phyloP scores from a whole-genome alignment of 768 basidiomycete genomes.

The Amanita rimosa region DNA sequence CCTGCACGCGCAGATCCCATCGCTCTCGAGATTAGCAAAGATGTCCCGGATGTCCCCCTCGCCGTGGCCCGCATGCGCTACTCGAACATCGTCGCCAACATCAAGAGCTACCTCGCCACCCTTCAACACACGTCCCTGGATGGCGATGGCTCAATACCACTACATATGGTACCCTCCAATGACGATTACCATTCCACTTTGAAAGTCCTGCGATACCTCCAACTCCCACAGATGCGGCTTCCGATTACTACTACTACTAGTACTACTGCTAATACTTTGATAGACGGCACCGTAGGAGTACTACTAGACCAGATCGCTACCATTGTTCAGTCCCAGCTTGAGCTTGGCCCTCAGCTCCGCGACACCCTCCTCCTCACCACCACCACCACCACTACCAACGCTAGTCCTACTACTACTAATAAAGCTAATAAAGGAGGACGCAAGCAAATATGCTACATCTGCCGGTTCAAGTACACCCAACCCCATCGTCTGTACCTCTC shows the following conservation, averaged over 20 bases:
- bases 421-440: too few species aligned
- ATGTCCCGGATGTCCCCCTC: constrained; percentile 11
- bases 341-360: constrained; percentile 10
- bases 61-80: constrained; percentile 14
- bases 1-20: constrained; percentile 12
- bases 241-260: too few species aligned
- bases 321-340: constrained; percentile 12
- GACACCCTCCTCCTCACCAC: neutral
- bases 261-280: too few species aligned
- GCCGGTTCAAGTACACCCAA: constrained; percentile 11
- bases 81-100: constrained; percentile 12
- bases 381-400: neutral
- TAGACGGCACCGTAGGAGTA: too few species aligned
- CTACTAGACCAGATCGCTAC: constrained; percentile 12
- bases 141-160: constrained; percentile 9
- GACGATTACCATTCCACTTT: constrained; percentile 16
- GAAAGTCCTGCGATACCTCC: constrained; percentile 17
- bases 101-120: constrained; percentile 14
- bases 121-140: constrained; percentile 6
- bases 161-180: constrained; percentile 15
- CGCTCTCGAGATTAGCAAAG: constrained; percentile 10
- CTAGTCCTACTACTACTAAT: neutral
- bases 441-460: constrained; percentile 17
- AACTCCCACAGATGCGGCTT: constrained; percentile 12
- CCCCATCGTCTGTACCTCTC: constrained; percentile 15